Percentiles rank a stretch among this genome's conserved stretches.
These are phyloP conservation scores for Talinum fruticosum DNA, from an alignment of 148 eudicot genomes.

Conservation along the genomic window DNA sequence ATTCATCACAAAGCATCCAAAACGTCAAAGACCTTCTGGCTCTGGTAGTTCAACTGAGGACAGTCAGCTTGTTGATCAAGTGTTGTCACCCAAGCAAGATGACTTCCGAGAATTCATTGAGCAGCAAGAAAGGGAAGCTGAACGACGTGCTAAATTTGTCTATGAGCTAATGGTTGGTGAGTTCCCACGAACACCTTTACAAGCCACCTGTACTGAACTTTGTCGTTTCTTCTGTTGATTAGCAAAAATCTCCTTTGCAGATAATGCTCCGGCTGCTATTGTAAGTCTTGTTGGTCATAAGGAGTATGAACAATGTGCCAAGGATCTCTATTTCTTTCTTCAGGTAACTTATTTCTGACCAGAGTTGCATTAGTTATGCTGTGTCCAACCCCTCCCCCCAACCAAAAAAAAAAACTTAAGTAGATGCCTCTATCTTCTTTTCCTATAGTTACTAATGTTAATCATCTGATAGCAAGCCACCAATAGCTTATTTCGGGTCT, in stretches of 20 bases:
- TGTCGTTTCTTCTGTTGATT: constrained; percentile 8
- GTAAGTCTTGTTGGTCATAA: constrained; percentile 86
- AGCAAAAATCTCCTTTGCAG: constrained; percentile 39
- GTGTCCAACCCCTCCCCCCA: too few species aligned
- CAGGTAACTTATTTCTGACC: too few species aligned
- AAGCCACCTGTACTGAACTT: not conserved
- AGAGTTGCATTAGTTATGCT: too few species aligned
- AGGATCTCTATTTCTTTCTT: constrained; percentile 88
- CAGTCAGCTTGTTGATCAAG: constrained; percentile 40
- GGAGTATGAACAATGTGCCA: constrained; percentile 93
- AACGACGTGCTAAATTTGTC: constrained; percentile 77
- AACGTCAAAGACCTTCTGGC: constrained; percentile 46
- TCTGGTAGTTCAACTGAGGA: constrained; percentile 39
- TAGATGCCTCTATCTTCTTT: too few species aligned
- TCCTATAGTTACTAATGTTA: too few species aligned
- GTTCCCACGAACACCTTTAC: constrained; percentile 7
- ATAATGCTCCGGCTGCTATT: constrained; percentile 88
- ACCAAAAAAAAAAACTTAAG: too few species aligned
- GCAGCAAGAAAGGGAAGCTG: constrained; percentile 64
- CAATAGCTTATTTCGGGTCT: too few species aligned
- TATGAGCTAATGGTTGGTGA: constrained; percentile 86
- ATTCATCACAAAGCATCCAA: constrained; percentile 94
- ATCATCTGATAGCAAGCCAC: too few species aligned
- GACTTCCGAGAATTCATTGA: constrained; percentile 45
- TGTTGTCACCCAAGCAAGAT: constrained; percentile 48